Evolutionary conservation across 768 basidiomycete species (phyloP).

Genomic region (Boletus sp.): DNA sequence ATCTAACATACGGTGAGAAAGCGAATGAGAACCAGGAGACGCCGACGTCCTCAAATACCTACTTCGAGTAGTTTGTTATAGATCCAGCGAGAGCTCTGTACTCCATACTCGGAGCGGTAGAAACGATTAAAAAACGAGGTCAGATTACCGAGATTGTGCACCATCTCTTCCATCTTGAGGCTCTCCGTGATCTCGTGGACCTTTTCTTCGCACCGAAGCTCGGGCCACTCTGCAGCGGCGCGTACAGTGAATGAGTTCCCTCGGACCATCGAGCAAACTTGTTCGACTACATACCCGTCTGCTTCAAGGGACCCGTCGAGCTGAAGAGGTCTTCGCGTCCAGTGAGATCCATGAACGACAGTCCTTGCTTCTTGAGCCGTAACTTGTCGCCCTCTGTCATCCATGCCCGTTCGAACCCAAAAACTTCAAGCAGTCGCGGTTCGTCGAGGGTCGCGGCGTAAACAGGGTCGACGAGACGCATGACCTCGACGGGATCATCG

Average conservation of each 20-base stretch:
- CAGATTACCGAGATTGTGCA: conserved; percentile 34
- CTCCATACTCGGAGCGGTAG: conserved; percentile 34
- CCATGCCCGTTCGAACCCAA: conserved; percentile 13
- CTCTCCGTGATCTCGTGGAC: conserved; percentile 1
- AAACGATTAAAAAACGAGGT: conserved; percentile 38
- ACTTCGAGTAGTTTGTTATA: conserved; percentile 21
- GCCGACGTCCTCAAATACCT: neutral
- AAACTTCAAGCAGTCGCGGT: conserved; percentile 16
- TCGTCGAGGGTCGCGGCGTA: conserved; percentile 16
- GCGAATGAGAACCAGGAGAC: neutral
- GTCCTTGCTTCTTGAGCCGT: conserved; percentile 10
- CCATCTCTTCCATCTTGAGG: conserved; percentile 31
- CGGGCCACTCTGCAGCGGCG: conserved; percentile 14
- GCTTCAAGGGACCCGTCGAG: no score
- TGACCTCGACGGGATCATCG: conserved; percentile 15
- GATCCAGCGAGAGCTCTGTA: conserved; percentile 40
- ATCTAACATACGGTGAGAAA: conserved; percentile 6
- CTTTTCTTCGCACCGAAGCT: conserved; percentile 12
- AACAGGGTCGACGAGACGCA: conserved; percentile 14
- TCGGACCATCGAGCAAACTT: neutral
- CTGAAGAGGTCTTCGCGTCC: neutral
- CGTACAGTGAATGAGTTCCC: neutral
- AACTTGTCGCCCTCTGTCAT: conserved; percentile 21
- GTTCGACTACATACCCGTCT: conserved; percentile 35
- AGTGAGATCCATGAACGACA: conserved; percentile 15